Percentiles rank a stretch among this genome's conserved stretches.
phyloP scores from a whole-genome alignment of 2,329 filamentous ascomycete genomes.

The Cercospora sesami region DNA sequence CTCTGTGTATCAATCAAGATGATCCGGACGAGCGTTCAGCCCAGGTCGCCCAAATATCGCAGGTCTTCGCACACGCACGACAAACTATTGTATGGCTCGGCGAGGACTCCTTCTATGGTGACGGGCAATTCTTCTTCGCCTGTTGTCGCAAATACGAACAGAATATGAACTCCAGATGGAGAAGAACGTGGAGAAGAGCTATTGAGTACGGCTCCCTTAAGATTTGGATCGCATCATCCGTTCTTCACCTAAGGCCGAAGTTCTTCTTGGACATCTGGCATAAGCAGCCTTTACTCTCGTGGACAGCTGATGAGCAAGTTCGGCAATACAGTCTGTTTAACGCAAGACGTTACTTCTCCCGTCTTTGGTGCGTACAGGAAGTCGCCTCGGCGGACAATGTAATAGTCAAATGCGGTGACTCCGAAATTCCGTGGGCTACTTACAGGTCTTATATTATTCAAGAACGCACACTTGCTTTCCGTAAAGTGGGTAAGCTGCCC shows the following conservation, averaged over 20 bases:
- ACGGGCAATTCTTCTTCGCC: not conserved
- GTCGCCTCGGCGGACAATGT: not conserved
- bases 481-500: not conserved
- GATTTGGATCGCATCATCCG: too few species aligned
- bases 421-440: not conserved
- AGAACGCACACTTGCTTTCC: not conserved
- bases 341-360: not conserved
- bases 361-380: not conserved
- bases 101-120: not conserved
- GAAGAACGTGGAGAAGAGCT: not conserved
- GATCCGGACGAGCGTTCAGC: not conserved
- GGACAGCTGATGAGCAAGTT: not conserved
- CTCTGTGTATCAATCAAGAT: not conserved
- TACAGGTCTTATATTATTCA: not conserved
- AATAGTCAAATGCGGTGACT: not conserved
- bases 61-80: not conserved
- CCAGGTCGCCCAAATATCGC: not conserved
- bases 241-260: too few species aligned
- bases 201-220: not conserved
- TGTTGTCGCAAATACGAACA: not conserved
- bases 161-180: not conserved
- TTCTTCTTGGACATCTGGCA: too few species aligned
- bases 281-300: not conserved
- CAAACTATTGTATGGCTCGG: not conserved
- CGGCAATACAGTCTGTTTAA: not conserved